Conservation (phyloP, 495 filamentous ascomycete species). For the Podospora didyma region DNA sequence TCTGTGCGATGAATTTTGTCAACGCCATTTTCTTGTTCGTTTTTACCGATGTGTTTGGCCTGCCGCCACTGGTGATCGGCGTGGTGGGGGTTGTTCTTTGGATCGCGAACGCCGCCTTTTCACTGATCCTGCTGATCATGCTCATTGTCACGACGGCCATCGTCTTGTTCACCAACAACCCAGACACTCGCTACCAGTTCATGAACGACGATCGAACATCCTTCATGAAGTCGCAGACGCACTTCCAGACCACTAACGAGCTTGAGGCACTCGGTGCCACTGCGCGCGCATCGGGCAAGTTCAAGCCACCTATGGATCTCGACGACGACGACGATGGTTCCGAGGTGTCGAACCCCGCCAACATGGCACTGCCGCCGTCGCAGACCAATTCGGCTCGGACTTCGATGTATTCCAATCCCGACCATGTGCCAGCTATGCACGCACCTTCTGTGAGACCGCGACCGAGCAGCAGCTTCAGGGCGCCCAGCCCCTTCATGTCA, state of each 20-base stretch:
- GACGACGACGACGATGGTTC: constrained; percentile 72
- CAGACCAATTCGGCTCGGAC: constrained; percentile 11
- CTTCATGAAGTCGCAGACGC: constrained; percentile 97
- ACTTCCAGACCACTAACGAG: constrained; percentile 71
- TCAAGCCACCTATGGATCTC: constrained; percentile 57
- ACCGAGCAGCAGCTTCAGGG: constrained; percentile 18
- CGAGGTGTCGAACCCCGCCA: constrained; percentile 41
- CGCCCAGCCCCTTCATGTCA: constrained; percentile 18
- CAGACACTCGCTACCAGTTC: constrained; percentile 90
- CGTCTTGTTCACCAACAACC: constrained; percentile 88
- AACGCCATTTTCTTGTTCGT: constrained; percentile 83
- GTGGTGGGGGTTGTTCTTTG: constrained; percentile 95
- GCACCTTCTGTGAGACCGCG: constrained; percentile 10
- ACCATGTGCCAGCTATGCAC: background rate
- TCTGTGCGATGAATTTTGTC: constrained; percentile 84
- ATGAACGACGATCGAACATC: constrained; percentile 96
- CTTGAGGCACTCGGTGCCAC: constrained; percentile 91
- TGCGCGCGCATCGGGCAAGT: constrained; percentile 77
- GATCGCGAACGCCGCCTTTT: constrained; percentile 83
- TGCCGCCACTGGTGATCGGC: constrained; percentile 81
- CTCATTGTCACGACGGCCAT: constrained; percentile 81
- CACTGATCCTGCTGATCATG: constrained; percentile 79
- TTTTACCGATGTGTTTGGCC: constrained; percentile 79
- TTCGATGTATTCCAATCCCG: constrained; percentile 4
- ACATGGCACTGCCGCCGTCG: constrained; percentile 27